Conservation (phyloP, 2,329 filamentous ascomycete species). For the Colletotrichum orchidophilum region DNA sequence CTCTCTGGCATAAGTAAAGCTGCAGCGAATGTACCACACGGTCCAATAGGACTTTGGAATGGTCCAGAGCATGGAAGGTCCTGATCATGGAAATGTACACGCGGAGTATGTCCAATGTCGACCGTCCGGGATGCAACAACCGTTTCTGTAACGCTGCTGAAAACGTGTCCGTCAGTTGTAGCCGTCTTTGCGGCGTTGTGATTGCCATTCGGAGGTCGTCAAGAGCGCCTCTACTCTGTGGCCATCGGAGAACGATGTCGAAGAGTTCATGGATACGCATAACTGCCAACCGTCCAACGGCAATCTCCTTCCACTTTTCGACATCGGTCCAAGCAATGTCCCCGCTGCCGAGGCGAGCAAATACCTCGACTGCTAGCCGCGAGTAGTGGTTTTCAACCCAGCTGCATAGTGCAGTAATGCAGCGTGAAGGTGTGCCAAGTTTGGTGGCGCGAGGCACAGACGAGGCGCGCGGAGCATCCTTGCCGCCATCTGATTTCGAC, state of each 20-base stretch:
- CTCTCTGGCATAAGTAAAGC: conserved; percentile 78
- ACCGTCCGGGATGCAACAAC: conserved; percentile 78
- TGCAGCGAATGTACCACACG: conserved; percentile 78
- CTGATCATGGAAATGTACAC: conserved; percentile 84
- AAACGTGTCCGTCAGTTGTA: conserved; percentile 76
- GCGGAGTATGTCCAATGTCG: conserved; percentile 78
- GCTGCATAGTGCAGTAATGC: conserved; percentile 66
- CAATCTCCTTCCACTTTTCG: conserved; percentile 76
- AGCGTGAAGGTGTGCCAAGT: conserved; percentile 55
- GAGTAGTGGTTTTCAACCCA: conserved; percentile 77
- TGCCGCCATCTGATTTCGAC: conserved; percentile 38
- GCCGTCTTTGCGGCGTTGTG: conserved; percentile 72
- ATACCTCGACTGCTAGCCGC: conserved; percentile 70
- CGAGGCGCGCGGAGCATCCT: conserved; percentile 37
- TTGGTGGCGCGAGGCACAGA: conserved; percentile 36
- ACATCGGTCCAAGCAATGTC: conserved; percentile 64
- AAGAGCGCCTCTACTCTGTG: conserved; percentile 74
- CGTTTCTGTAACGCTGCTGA: conserved; percentile 71
- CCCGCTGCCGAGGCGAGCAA: conserved; percentile 56
- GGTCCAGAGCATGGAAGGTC: conserved; percentile 78
- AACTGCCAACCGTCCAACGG: conserved; percentile 72
- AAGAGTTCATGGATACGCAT: conserved; percentile 78
- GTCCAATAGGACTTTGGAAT: conserved; percentile 80
- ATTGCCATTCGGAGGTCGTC: conserved; percentile 78
- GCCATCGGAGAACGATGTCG: conserved; percentile 82